phyloP scores from a whole-genome alignment of 352 stramenopile genomes.

The Phytophthora pluvialis region DNA sequence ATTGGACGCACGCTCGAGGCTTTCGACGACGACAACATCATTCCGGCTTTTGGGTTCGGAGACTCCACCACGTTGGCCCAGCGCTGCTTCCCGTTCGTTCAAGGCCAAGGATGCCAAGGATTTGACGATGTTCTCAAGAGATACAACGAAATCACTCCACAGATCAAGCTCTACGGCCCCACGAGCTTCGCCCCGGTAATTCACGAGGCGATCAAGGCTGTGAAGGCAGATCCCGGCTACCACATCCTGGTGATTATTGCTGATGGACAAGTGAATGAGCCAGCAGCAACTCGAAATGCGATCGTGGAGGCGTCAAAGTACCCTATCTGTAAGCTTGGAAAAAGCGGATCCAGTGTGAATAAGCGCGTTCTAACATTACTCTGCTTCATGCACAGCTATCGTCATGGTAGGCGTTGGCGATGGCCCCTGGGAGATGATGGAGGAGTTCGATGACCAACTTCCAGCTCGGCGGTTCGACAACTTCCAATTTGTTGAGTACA shows the following conservation, averaged over 20 bases:
- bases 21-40: constrained; percentile 86
- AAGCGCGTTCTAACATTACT: neutral
- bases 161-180: constrained; percentile 60
- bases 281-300: constrained; percentile 60
- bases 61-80: constrained; percentile 58
- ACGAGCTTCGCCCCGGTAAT: constrained; percentile 80
- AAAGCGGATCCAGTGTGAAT: no score
- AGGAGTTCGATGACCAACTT: constrained; percentile 74
- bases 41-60: constrained; percentile 73
- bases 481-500: constrained; percentile 84
- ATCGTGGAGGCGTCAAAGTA: constrained; percentile 77
- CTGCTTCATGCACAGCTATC: constrained; percentile 30
- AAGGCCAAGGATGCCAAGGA: constrained; percentile 43
- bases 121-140: constrained; percentile 61
- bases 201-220: constrained; percentile 53
- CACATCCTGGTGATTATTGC: constrained; percentile 84
- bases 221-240: constrained; percentile 58
- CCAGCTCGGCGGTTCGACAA: constrained; percentile 72
- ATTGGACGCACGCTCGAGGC: constrained; percentile 68
- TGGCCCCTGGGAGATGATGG: constrained; percentile 83
- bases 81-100: constrained; percentile 53
- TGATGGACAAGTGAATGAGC: constrained; percentile 78
- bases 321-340: constrained; percentile 58
- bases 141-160: constrained; percentile 68
- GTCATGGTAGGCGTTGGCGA: constrained; percentile 77